Conservation (phyloP, 129 eudicot species). For the Pulicaria dysenterica region DNA sequence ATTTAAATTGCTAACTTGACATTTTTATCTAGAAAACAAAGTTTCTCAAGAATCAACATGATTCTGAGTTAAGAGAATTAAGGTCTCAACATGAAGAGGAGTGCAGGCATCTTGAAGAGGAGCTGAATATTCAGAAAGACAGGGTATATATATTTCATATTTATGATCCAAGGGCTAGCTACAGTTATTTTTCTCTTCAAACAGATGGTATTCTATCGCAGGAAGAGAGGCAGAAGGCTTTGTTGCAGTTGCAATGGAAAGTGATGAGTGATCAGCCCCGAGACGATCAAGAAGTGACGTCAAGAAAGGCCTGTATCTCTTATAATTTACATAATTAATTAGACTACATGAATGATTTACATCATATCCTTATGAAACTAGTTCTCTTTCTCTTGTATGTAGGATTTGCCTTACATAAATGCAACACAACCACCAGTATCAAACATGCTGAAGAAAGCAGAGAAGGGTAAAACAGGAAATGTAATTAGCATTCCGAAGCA, state of each 20-base stretch:
- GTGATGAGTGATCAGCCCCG: slow-evolving; percentile 81
- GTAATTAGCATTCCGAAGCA: slow-evolving; percentile 71
- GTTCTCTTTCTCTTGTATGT: slow-evolving; percentile 11
- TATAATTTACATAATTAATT: not conserved
- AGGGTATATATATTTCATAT: slow-evolving; percentile 46
- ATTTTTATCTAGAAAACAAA: slow-evolving; percentile 49
- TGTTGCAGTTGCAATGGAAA: slow-evolving; percentile 85
- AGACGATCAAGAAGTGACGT: slow-evolving; percentile 89
- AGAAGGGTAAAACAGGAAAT: slow-evolving; percentile 57
- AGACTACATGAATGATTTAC: not conserved
- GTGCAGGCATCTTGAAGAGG: slow-evolving; percentile 85
- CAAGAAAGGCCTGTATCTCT: slow-evolving; percentile 59
- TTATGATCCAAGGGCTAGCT: not conserved
- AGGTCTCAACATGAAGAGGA: slow-evolving; percentile 85
- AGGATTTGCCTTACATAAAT: slow-evolving; percentile 23
- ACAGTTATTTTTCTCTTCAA: slow-evolving; percentile 5
- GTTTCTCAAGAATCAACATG: slow-evolving; percentile 72
- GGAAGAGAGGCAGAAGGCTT: slow-evolving; percentile 94
- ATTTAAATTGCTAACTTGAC: slow-evolving; percentile 15
- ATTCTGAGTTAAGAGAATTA: slow-evolving; percentile 78
- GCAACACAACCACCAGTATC: slow-evolving; percentile 67
- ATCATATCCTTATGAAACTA: not conserved
- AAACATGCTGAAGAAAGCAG: slow-evolving; percentile 58
- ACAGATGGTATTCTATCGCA: slow-evolving; percentile 32
- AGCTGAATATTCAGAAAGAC: slow-evolving; percentile 73